Evolutionary conservation across 805 yeast genomes (phyloP).

Genomic region (Kazachstania viticola): DNA sequence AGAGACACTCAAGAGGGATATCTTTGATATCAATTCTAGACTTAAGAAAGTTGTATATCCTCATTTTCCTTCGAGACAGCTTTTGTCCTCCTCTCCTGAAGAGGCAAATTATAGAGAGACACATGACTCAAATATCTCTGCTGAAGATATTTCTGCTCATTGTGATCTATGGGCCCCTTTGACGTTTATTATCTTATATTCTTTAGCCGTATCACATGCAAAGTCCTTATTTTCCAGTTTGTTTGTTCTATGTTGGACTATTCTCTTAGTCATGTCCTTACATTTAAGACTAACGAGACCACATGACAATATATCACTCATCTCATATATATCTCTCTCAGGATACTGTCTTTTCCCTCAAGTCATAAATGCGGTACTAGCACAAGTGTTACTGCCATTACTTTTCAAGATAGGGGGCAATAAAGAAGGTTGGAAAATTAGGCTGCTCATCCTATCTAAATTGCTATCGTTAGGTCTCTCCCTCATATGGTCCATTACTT

Average conservation of each 20-base stretch:
- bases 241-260: slow-evolving; percentile 23
- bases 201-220: slow-evolving; percentile 24
- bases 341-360: slow-evolving; percentile 28
- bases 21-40: slow-evolving; percentile 21
- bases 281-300: slow-evolving; percentile 23
- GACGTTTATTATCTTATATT: slow-evolving; percentile 20
- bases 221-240: slow-evolving; percentile 22
- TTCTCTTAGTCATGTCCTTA: slow-evolving; percentile 18
- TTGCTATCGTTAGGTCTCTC: slow-evolving; percentile 11
- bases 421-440: slow-evolving; percentile 7
- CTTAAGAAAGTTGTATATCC: slow-evolving; percentile 27
- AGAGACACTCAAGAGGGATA: slow-evolving; percentile 22
- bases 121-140: neutral
- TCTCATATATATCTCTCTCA: slow-evolving; percentile 23
- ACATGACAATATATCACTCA: slow-evolving; percentile 14
- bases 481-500: slow-evolving; percentile 18
- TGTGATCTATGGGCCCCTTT: slow-evolving; percentile 29
- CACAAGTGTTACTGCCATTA: slow-evolving; percentile 20
- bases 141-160: slow-evolving; percentile 8
- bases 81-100: slow-evolving; percentile 2
- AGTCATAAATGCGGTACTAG: slow-evolving; percentile 17
- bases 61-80: slow-evolving; percentile 14
- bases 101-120: slow-evolving; percentile 3
- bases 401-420: slow-evolving; percentile 7
- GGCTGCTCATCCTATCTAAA: slow-evolving; percentile 11